A percentile compares a stretch with the other conserved stretches of the same genome.
Evolutionary conservation across 1,284 basidiomycete genomes (phyloP).

Genomic region (Abortiporus biennis): DNA sequence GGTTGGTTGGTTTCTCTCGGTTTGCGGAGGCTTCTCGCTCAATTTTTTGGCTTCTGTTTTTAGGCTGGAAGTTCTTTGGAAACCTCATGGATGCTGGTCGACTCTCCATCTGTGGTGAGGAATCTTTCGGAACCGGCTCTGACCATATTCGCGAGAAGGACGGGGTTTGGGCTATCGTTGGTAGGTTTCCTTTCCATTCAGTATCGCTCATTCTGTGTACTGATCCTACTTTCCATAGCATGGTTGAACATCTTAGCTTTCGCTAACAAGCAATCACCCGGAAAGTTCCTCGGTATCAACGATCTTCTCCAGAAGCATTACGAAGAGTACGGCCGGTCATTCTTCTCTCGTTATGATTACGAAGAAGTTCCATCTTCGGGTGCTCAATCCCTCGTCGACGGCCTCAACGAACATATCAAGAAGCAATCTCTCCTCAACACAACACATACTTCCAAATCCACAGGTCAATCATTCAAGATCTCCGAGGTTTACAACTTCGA

Average conservation of each 20-base stretch:
- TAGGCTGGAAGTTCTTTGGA: conserved; percentile 99
- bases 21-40: conserved; percentile 2
- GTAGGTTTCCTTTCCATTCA: conserved; percentile 31
- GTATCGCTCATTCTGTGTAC: conserved; percentile 13
- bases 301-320: conserved; percentile 88
- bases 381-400: conserved; percentile 80
- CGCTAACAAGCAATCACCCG: conserved; percentile 81
- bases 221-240: conserved; percentile 41
- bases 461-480: conserved; percentile 74
- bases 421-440: conserved; percentile 63
- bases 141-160: conserved; percentile 99
- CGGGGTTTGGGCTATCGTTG: conserved; percentile 94
- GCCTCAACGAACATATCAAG: conserved; percentile 70
- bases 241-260: conserved; percentile 97
- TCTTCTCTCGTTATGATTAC: conserved; percentile 99
- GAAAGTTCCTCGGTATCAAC: conserved; percentile 78
- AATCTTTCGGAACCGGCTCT: conserved; percentile 98
- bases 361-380: conserved; percentile 94
- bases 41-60: conserved; percentile 2
- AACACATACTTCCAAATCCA: conserved; percentile 59
- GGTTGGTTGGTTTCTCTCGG: conserved; percentile 43
- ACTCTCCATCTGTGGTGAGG: conserved; percentile 97
- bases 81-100: conserved; percentile 99
- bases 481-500: conserved; percentile 82
- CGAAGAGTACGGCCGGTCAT: conserved; percentile 90